Conservation (phyloP, 345 rosid species). For the Bruguiera parviflora region DNA sequence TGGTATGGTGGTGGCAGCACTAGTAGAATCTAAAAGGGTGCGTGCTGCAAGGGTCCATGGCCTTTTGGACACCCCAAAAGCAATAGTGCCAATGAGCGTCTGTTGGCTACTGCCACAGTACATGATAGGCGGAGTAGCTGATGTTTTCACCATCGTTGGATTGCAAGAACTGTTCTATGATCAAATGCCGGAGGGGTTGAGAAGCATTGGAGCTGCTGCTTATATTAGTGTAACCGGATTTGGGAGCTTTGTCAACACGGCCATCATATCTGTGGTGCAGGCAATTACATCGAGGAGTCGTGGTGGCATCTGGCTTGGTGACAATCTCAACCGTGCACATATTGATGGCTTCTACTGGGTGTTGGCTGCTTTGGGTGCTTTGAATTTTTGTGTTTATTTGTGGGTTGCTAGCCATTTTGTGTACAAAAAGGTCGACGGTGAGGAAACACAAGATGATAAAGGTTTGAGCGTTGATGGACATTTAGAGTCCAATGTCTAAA, state of each 20-base stretch:
- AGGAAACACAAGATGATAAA: neutral
- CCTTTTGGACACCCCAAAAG: constrained; percentile 50
- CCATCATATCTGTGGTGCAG: constrained; percentile 52
- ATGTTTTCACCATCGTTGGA: constrained; percentile 71
- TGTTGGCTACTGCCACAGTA: constrained; percentile 93
- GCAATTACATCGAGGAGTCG: constrained; percentile 37
- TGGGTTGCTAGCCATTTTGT: constrained; percentile 57
- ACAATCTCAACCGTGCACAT: constrained; percentile 63
- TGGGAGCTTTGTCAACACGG: constrained; percentile 70
- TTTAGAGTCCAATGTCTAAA: no score
- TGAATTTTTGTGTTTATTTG: constrained; percentile 48
- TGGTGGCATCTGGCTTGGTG: constrained; percentile 49
- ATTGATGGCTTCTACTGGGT: constrained; percentile 69
- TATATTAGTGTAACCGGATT: constrained; percentile 57
- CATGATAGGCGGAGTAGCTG: constrained; percentile 51
- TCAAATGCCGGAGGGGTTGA: constrained; percentile 76
- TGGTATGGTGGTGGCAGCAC: constrained; percentile 55
- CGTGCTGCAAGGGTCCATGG: constrained; percentile 46
- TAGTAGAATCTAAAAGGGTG: constrained; percentile 67
- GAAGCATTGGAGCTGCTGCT: constrained; percentile 86
- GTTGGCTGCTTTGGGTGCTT: constrained; percentile 55
- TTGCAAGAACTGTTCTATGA: constrained; percentile 84
- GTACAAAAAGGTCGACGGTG: constrained; percentile 51
- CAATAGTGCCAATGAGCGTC: constrained; percentile 56
- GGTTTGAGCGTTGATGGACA: no score